phyloP scores from a whole-genome alignment of 768 basidiomycete species.

The Boletus coccyginus region DNA sequence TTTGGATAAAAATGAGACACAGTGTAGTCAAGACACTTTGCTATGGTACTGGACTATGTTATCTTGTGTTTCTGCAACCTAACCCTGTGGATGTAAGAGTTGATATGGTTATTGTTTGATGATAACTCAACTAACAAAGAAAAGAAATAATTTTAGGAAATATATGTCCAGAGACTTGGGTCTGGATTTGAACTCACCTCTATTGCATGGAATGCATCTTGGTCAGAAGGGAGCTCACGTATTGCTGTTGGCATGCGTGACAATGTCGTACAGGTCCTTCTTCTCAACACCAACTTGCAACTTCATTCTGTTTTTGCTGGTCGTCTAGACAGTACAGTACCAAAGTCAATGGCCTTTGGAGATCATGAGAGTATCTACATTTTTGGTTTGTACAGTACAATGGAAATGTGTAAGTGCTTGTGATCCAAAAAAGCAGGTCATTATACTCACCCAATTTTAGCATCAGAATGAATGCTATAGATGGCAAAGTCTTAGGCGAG shows the following conservation, averaged over 20 bases:
- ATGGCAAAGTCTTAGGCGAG: conserved; percentile 1
- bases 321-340: neutral
- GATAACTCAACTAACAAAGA: too few species aligned
- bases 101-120: too few species aligned
- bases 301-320: conserved; percentile 5
- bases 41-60: conserved; percentile 5
- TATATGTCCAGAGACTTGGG: neutral
- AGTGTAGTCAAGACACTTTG: neutral
- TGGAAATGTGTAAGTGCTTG: conserved; percentile 6
- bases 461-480: conserved; percentile 1
- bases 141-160: too few species aligned
- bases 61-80: neutral
- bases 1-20: conserved; percentile 2
- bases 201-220: neutral
- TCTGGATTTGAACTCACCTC: neutral
- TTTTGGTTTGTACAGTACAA: conserved; percentile 6
- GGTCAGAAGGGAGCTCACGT: neutral
- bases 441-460: neutral
- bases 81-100: conserved; percentile 11
- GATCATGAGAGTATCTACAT: neutral
- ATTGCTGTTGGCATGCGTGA: conserved; percentile 1
- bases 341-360: conserved; percentile 2
- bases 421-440: too few species aligned
- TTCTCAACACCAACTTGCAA: neutral
- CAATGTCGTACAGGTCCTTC: conserved; percentile 5